These are phyloP conservation scores for Nakazawaea ernobii DNA, from an alignment of 805 yeast species.

Conservation along the genomic window DNA sequence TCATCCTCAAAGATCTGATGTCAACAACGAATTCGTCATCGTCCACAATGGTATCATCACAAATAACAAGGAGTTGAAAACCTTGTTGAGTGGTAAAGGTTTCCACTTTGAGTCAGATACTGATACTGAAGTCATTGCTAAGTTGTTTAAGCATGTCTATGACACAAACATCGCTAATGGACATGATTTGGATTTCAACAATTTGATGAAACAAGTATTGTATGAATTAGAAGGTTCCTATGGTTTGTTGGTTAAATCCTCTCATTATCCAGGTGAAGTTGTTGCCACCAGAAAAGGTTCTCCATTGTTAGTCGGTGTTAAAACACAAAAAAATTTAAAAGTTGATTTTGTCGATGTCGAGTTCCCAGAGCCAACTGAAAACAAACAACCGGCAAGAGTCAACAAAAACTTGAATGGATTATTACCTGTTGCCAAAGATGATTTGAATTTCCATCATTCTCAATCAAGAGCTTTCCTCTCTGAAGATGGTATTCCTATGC, in stretches of 20 bases:
- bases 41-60: conserved; percentile 99
- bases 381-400: conserved; percentile 20
- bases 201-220: conserved; percentile 86
- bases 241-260: conserved; percentile 88
- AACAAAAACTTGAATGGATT: conserved; percentile 23
- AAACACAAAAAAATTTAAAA: conserved; percentile 89
- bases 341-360: conserved; percentile 98
- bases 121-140: conserved; percentile 97
- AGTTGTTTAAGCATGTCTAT: conserved; percentile 84
- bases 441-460: conserved; percentile 66
- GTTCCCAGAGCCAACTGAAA: conserved; percentile 64
- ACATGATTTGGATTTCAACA: conserved; percentile 78
- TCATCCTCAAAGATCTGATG: conserved; percentile 94
- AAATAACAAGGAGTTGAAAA: conserved; percentile 86
- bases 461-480: conserved; percentile 96
- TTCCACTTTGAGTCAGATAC: conserved; percentile 84
- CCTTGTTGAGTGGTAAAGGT: conserved; percentile 76
- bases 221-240: conserved; percentile 96
- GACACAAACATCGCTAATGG: conserved; percentile 72
- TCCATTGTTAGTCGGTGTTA: conserved; percentile 94
- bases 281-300: conserved; percentile 98
- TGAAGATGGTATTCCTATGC: conserved; percentile 88
- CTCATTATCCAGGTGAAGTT: conserved; percentile 91
- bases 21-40: conserved; percentile 74
- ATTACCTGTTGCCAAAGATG: conserved; percentile 49